Percentiles rank a stretch among this genome's conserved stretches.
Evolutionary conservation across 805 yeast species (phyloP).

Genomic region (Candida koratica): DNA sequence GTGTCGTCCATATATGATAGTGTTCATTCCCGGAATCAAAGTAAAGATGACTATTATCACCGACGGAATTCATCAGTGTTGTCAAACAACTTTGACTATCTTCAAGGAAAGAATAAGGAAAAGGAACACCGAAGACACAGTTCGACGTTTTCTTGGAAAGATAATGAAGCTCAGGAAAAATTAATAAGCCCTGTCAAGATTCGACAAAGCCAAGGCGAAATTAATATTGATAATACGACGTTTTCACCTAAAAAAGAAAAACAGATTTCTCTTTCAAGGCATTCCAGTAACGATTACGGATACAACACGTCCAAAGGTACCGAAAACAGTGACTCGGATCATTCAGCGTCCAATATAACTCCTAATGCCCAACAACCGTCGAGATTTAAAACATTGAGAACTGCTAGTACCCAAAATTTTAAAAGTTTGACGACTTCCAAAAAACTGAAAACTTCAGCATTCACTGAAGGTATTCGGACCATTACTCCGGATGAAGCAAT

Average conservation of each 20-base stretch:
- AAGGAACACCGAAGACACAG: constrained; percentile 54
- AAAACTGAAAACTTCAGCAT: constrained; percentile 72
- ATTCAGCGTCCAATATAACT: constrained; percentile 10
- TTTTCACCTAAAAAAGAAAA: constrained; percentile 38
- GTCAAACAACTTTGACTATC: constrained; percentile 15
- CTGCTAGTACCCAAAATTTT: constrained; percentile 51
- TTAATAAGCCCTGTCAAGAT: constrained; percentile 26
- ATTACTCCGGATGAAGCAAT: constrained; percentile 76
- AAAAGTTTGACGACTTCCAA: constrained; percentile 43
- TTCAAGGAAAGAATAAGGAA: constrained; percentile 9
- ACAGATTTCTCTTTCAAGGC: constrained; percentile 6
- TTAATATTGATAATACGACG: constrained; percentile 31
- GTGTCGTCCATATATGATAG: constrained; percentile 51
- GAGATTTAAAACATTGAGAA: constrained; percentile 49
- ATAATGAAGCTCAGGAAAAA: constrained; percentile 13
- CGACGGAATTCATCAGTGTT: constrained; percentile 27
- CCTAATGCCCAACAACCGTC: constrained; percentile 19
- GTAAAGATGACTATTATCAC: constrained; percentile 32
- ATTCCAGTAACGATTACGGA: constrained; percentile 2
- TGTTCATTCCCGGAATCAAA: constrained; percentile 28
- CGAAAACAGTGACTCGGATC: constrained; percentile 34
- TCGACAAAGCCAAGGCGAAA: constrained; percentile 16
- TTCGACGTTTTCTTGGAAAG: constrained; percentile 51
- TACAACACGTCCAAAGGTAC: constrained; percentile 16
- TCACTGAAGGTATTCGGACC: constrained; percentile 80